These are phyloP conservation scores for Apiospora koreana DNA, from an alignment of 2,329 filamentous ascomycete species.

Conservation along the genomic window DNA sequence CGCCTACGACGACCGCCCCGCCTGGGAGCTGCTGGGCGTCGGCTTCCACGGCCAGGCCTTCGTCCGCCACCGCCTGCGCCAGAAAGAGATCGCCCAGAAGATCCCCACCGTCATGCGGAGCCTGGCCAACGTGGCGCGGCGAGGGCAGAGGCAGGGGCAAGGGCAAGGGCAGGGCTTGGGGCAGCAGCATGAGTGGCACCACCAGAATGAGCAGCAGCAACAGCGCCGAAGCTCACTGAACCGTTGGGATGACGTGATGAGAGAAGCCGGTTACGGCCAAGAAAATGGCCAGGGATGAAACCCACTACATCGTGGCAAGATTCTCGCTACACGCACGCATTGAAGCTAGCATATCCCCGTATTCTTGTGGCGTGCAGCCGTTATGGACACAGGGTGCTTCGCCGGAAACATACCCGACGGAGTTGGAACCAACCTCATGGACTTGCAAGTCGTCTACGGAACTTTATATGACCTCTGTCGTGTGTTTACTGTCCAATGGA, in stretches of 20 bases:
- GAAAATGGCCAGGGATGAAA: not conserved
- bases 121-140: slow-evolving; percentile 6
- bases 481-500: not conserved
- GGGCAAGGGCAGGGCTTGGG: too few species aligned
- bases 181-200: too few species aligned
- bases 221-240: not conserved
- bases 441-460: too few species aligned
- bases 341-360: not conserved
- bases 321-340: not conserved
- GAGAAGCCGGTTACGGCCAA: not conserved
- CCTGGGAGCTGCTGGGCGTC: slow-evolving; percentile 16
- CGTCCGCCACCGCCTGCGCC: not conserved
- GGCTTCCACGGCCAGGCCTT: slow-evolving; percentile 6
- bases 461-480: not conserved
- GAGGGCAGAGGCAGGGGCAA: not conserved
- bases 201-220: not conserved
- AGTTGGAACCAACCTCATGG: not conserved
- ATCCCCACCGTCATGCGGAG: slow-evolving; percentile 16
- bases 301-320: too few species aligned
- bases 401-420: not conserved
- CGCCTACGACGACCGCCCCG: slow-evolving; percentile 24
- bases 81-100: not conserved
- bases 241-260: not conserved
- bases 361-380: too few species aligned
- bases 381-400: too few species aligned